Percentiles rank a stretch among this genome's conserved stretches.
phyloP scores from a whole-genome alignment of 2,329 filamentous ascomycete genomes.

The Colletotrichum sojae region DNA sequence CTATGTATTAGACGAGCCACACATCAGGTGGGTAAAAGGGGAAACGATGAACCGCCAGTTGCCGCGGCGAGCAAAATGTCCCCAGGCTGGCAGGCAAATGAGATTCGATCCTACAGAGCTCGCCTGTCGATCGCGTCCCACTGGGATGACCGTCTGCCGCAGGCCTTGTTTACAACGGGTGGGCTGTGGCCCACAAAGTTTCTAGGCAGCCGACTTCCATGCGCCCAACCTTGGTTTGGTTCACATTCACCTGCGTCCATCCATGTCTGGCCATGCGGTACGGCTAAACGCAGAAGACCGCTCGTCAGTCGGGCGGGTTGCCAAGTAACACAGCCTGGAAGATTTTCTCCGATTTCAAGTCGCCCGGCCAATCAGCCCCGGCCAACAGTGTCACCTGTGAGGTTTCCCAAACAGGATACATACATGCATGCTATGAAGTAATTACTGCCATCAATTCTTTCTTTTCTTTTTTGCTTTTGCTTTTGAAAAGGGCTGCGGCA shows the following conservation, averaged over 20 bases:
- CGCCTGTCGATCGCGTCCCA: not conserved
- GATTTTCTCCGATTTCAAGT: not conserved
- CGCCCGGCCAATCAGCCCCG: not conserved
- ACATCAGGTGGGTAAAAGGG: not conserved
- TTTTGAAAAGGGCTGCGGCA: too few species aligned
- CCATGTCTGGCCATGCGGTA: constrained; percentile 13
- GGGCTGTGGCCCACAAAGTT: not conserved
- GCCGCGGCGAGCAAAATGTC: not conserved
- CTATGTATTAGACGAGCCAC: not conserved
- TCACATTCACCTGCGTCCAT: not conserved
- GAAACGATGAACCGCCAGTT: not conserved
- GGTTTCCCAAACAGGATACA: not conserved
- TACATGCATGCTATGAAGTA: too few species aligned
- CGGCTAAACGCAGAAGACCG: not conserved
- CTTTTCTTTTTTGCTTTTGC: too few species aligned
- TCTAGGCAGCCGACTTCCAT: not conserved
- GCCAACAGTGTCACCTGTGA: not conserved
- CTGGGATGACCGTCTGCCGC: not conserved
- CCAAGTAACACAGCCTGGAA: constrained; percentile 5
- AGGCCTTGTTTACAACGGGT: not conserved
- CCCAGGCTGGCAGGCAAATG: not conserved
- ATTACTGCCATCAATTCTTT: too few species aligned
- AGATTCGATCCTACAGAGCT: not conserved
- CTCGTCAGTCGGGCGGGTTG: not conserved
- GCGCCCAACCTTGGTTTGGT: constrained; percentile 1